These are phyloP conservation scores for Actinomucor elegans DNA, from an alignment of 371 early-diverging fungal genomes.

Conservation along the genomic window DNA sequence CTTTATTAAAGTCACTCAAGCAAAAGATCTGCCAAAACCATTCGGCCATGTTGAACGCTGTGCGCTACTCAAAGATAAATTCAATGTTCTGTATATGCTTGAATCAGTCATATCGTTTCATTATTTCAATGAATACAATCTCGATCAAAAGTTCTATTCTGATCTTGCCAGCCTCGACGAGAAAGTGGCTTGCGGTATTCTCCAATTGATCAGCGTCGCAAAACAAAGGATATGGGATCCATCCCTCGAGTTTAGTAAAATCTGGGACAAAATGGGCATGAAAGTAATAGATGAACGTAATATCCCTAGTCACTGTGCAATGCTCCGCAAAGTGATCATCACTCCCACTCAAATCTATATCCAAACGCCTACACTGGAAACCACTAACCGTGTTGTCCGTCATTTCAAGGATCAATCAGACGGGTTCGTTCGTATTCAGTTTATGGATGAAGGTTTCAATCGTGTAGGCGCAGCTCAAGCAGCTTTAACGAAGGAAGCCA, in stretches of 20 bases:
- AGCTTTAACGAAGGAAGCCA: slow-evolving; percentile 26
- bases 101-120: slow-evolving; percentile 44
- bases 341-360: slow-evolving; percentile 64
- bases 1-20: background rate
- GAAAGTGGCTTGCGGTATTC: slow-evolving; percentile 28
- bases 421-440: slow-evolving; percentile 68
- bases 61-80: background rate
- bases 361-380: slow-evolving; percentile 56
- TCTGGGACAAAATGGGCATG: slow-evolving; percentile 18
- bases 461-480: slow-evolving; percentile 28
- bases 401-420: slow-evolving; percentile 49
- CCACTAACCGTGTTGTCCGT: slow-evolving; percentile 68
- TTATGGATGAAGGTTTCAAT: slow-evolving; percentile 62
- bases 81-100: slow-evolving; percentile 48
- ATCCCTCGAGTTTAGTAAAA: slow-evolving; percentile 2
- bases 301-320: slow-evolving; percentile 53
- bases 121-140: slow-evolving; percentile 41
- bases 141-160: slow-evolving; percentile 35
- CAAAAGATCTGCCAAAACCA: slow-evolving; percentile 8
- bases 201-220: slow-evolving; percentile 27
- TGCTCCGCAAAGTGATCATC: slow-evolving; percentile 59
- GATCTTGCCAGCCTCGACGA: slow-evolving; percentile 27
- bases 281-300: slow-evolving; percentile 19
- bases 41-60: slow-evolving; percentile 28
- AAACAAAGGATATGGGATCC: slow-evolving; percentile 48